These are phyloP conservation scores for Sporothrix sp. DNA, from an alignment of 2,329 filamentous ascomycete species.

Conservation along the genomic window DNA sequence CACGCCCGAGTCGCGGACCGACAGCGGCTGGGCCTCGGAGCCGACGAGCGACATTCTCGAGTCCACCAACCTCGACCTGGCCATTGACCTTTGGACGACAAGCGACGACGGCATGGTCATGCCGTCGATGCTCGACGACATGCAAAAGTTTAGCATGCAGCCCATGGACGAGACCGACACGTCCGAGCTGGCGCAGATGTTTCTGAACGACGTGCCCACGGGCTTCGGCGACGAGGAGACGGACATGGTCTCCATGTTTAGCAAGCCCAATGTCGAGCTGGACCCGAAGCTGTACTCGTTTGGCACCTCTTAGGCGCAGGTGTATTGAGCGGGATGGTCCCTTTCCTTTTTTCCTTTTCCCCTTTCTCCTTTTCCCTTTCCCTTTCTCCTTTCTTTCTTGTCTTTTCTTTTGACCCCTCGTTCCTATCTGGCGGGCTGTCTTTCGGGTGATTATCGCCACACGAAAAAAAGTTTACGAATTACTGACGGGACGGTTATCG, in stretches of 20 bases:
- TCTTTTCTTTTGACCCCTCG: background rate
- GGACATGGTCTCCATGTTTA: slow-evolving; percentile 40
- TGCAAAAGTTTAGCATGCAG: slow-evolving; percentile 30
- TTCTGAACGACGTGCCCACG: slow-evolving; percentile 32
- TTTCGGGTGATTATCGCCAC: background rate
- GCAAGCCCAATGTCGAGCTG: slow-evolving; percentile 40
- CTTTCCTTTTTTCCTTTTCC: background rate
- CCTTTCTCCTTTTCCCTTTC: background rate
- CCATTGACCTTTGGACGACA: slow-evolving; percentile 37
- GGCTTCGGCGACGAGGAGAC: slow-evolving; percentile 4
- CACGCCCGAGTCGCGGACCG: slow-evolving; percentile 55
- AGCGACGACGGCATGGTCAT: slow-evolving; percentile 36
- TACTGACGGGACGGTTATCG: background rate
- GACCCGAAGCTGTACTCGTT: slow-evolving; percentile 34
- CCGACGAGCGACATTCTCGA: slow-evolving; percentile 54
- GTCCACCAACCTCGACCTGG: slow-evolving; percentile 42
- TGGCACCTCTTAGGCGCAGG: background rate
- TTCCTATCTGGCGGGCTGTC: slow-evolving; percentile 2
- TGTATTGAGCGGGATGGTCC: background rate
- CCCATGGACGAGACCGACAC: slow-evolving; percentile 20
- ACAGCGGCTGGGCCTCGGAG: slow-evolving; percentile 45
- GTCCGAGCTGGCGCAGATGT: slow-evolving; percentile 13
- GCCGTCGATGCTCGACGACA: slow-evolving; percentile 28
- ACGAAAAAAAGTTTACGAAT: background rate
- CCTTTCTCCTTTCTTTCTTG: background rate